Evolutionary conservation across 1,284 basidiomycete species (phyloP), one percentile per base, ranked within the genome.

Genomic region (Tremellales sp.): DNA sequence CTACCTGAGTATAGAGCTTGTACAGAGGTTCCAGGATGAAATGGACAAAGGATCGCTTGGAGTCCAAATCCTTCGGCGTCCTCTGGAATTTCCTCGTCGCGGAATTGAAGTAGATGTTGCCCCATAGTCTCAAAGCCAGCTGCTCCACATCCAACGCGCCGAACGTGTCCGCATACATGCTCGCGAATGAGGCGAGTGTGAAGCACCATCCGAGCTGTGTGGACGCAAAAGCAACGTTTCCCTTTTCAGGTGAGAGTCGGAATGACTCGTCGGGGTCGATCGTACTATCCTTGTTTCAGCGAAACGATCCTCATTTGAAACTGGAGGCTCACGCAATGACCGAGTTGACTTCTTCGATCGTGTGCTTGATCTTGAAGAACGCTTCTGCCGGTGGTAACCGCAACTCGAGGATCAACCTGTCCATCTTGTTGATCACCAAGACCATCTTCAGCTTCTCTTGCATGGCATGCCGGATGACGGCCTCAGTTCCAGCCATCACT

Each of bases 131-230:
- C 60, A 83, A 81, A 14, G 93, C 89, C 57, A 82, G 79, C 40
- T 75, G 75, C 35, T 77, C 73, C 9, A 77, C 65, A 52, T 80
- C 76, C 53, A 79, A 70, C 0, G 74, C 68, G 12, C 75, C 74
- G 41, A 47, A 95, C 8, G 87, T 87, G 62, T 97, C 87, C 6
- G 91, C 85, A 69, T 98, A 99, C 84, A 98, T 87, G 73, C 88
- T 82, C 9, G 95, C 92, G 69, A 98, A 98, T 12, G 91, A 93
- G 34, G 81, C 79, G 41, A 98, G 77, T 5, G 95, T 97, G 70
- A 98, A 98, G 70, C 89, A 94, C 88, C 92, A 99, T 42, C 84
- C 85, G 87, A 94, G 94, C 66, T 95, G 88, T 0, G 94, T 86
- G 58, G 89, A 93, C 22, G 93, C 94, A 65, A 98, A 99, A 0